Evolutionary conservation across 2,329 filamentous ascomycete species (phyloP), one percentile per base, ranked within the genome.

Genomic region (Colletotrichum limetticola): DNA sequence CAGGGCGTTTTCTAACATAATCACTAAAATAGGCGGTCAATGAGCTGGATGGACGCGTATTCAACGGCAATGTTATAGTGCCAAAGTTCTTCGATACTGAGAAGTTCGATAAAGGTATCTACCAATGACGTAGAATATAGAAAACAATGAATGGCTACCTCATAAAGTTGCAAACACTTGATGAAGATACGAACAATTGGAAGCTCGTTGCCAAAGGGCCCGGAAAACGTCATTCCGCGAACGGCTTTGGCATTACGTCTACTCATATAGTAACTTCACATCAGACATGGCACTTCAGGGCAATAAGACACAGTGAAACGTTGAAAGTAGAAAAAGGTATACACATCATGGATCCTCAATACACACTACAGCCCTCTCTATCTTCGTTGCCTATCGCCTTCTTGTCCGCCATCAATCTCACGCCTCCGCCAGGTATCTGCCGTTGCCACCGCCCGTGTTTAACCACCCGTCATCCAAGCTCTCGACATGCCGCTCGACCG

Each of bases 1-100:
- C 52, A 65, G 57, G 30, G 30, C 30, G 58, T 55, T 19, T 24
- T 35, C 53, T 55, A 1, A 35, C 4, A 19, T 4, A 4, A 7
- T 16, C 1, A 2, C 16, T 2, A 22, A 72, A 8, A 53, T 69
- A 95, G 92, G 96, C 96, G 64, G 94, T 98, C 63, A 97, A 97
- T 80, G 95, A 95, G 12, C 89, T 98, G 53, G 91, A 98, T 78
- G 95, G 95, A 19, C 91, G 95, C 66, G 89, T 95, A 19, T 98
- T 98, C 82, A 95, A 95, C 76, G 95, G 94, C 5, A 97, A 97
- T 80, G 86, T 88, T 12, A 97, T 98, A 70, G 85, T 86, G n/a
- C 94, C 95, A 0, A 90, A 88, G 64, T 98, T 95, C 80, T 98
- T 94, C 81, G 91, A 97, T 78, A 86, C 86, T 6, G 94, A 96